Evolutionary conservation across 495 filamentous ascomycete species (phyloP), one percentile per base, ranked within the genome.

Genomic region (Talaromyces wortmannii): DNA sequence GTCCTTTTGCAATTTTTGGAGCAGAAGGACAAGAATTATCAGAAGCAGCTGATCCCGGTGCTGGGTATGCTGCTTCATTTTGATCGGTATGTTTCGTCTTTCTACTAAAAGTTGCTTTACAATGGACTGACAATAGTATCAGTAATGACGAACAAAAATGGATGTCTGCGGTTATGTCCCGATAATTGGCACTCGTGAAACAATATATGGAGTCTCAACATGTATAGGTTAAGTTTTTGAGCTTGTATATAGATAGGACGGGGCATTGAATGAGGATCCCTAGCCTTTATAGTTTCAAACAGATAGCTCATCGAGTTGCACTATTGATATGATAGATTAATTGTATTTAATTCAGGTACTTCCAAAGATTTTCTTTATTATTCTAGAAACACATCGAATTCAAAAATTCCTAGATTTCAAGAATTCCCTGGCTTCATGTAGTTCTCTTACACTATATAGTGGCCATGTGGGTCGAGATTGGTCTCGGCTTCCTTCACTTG

Each of bases 1-100:
- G 90, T 98, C 40, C 78, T 98, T 23, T 71, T 97, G 45, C 92
- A 97, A 68, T 97, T 98, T 62, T 68, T 98, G 65, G 91, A 97
- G 76, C 88, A 94, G 66, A 90, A 85, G 73, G 94, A 98, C 63
- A 95, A 92, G 73, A 90, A 83, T 66, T 81, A 91, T 56, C 88
- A 95, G 67, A 82, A 86, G 65, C 91, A 96, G 76, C 77, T 98
- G 50, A 87, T 98, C 23, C 94, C 92, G 12, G 91, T 96, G 11
- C 67, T 98, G 48, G 91, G 89, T 48, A 92, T 90, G 83, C 71
- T 97, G 61, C 78, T 98, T 56, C 87, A 90, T 69, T 96, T 97
- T 73, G 90, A 97, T 66, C 82, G 85, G 89, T 95, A 70, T 68
- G 89, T 63, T 23, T 15, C n/a, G n/a, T n/a, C 11, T 5, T 16